Conservation (phyloP, 192 early-diverging fungal genomes). For the Coemansia sp. region DNA sequence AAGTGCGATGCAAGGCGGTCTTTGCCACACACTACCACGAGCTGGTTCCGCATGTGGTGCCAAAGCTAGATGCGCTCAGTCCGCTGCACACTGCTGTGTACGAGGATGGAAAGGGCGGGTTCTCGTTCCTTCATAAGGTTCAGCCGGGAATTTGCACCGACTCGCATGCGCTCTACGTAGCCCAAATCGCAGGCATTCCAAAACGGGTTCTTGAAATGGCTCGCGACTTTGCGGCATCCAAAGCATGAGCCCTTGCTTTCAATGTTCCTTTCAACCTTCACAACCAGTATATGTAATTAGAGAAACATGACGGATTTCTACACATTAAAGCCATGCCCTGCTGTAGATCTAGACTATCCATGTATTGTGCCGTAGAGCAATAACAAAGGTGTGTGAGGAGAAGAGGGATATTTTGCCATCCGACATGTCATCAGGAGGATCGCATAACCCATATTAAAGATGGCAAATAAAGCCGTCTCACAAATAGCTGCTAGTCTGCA, state of each 20-base stretch:
- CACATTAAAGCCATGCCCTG: no score
- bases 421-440: no score
- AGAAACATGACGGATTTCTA: no score
- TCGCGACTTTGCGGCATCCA: constrained; percentile 22
- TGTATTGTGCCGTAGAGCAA: no score
- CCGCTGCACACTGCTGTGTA: constrained; percentile 41
- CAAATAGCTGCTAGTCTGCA: no score
- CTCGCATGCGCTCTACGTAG: constrained; percentile 75
- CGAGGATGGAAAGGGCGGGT: constrained; percentile 41
- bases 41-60: constrained; percentile 57
- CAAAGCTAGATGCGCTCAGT: constrained; percentile 11
- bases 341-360: no score
- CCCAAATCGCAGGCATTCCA: constrained; percentile 67
- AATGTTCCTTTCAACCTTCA: background rate
- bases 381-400: no score
- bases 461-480: no score
- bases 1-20: constrained; percentile 61
- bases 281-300: background rate
- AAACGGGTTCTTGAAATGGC: constrained; percentile 47
- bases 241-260: background rate
- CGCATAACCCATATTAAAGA: no score
- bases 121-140: constrained; percentile 67
- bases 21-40: constrained; percentile 85
- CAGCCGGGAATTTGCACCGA: constrained; percentile 63
- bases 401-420: no score